Conservation (phyloP, 768 basidiomycete species). For the Leucosporidium yakuticum region DNA sequence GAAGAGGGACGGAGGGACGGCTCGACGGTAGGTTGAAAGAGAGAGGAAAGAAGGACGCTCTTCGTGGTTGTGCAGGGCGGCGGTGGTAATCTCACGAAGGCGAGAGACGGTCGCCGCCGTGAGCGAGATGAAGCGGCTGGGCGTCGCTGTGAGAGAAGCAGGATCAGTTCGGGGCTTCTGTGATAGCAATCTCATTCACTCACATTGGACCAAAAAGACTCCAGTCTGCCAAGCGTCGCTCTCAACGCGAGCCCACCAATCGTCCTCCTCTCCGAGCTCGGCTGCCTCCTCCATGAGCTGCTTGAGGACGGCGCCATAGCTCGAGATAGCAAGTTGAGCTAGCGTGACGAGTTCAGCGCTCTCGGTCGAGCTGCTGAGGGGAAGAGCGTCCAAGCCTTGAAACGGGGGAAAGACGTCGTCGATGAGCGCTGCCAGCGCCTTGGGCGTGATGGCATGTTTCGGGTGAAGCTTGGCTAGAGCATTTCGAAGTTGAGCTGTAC, state of each 20-base stretch:
- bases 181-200: slow-evolving; percentile 40
- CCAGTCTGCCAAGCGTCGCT: slow-evolving; percentile 55
- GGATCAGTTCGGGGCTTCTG: slow-evolving; percentile 29
- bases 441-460: too few relatives aligned
- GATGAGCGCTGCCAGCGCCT: slow-evolving; percentile 12
- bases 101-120: slow-evolving; percentile 31
- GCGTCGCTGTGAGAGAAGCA: slow-evolving; percentile 48
- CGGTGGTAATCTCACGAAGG: slow-evolving; percentile 46
- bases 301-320: slow-evolving; percentile 12
- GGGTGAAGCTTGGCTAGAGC: too few relatives aligned
- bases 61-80: slow-evolving; percentile 49
- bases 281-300: slow-evolving; percentile 60
- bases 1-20: slow-evolving; percentile 51
- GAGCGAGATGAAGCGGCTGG: slow-evolving; percentile 46
- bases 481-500: too few relatives aligned
- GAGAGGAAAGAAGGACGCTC: slow-evolving; percentile 50
- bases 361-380: slow-evolving; percentile 3
- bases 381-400: slow-evolving; percentile 8
- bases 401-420: slow-evolving; percentile 22
- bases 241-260: slow-evolving; percentile 76
- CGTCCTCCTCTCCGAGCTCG: slow-evolving; percentile 65
- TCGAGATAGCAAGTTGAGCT: slow-evolving; percentile 21
- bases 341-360: slow-evolving; percentile 25
- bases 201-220: slow-evolving; percentile 73
- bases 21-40: slow-evolving; percentile 45